Base-by-base conservation (phyloP, 2,329 filamentous ascomycete genomes). In the Stenocarpella maydis region DNA sequence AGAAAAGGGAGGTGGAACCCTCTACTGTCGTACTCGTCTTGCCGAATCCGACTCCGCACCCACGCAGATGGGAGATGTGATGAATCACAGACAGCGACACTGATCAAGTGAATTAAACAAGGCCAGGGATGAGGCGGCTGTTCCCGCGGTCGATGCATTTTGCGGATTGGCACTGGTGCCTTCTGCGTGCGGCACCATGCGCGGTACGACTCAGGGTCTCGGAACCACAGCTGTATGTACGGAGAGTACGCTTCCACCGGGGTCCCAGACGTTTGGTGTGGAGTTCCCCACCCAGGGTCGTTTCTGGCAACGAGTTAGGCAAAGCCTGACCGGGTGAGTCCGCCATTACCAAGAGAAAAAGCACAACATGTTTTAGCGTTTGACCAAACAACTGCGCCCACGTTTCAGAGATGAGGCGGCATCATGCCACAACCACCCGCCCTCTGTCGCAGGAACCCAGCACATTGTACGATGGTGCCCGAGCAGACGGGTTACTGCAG, bases 391-490 rank as follows among this genome's bases (percentile, higher is more conserved):
- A 24, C 26, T 39, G 41, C 45, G 55, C 55, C 28, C 55, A 24
- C 17, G 55, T 61, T 61, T 61, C 55, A 61, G 41, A 61, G 34
- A 61, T 26, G 34, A 61, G n/a, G 24, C 41, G 26, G 26, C 14
- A 61, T 61, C 55, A 61, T 61, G 55, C 55, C 55, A 61, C 55
- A 17, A 47, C 41, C 28, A 4, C 19, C 55, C 26, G 4, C 17
- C 26, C 54, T 31, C 37, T 68, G 67, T 68, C 67, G 60, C 67
- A 65, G 63, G 26, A 64, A 55, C 67, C 67, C 39, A 54, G 67
- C n/a, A 49, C 41, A 65, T 68, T 45, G 67, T 39, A 65, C 65
- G 45, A 68, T 63, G 34, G 24, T 63, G 4, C 24, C 5, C 7
- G 9, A 10, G 9, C 34, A 37, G 6, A 37, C 2, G 34, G 34